Percentiles rank a stretch among this genome's conserved stretches.
phyloP scores from a whole-genome alignment of 768 basidiomycete genomes.

The Pisolithus sp. region DNA sequence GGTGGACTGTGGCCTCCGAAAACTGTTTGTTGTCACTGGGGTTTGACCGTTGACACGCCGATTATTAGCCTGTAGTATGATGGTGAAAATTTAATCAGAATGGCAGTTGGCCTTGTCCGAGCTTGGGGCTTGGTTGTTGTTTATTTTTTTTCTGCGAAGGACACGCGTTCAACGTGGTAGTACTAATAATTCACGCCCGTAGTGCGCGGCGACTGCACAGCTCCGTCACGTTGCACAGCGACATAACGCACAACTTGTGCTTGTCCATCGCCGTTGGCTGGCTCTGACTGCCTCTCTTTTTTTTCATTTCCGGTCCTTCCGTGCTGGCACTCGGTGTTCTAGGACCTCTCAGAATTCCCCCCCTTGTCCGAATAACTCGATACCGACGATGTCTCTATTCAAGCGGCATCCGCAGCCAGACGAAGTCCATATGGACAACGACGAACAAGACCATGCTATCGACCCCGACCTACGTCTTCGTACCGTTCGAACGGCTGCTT shows the following conservation, averaged over 20 bases:
- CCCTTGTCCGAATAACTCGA: conserved; percentile 11
- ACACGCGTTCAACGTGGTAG: too few relatives aligned
- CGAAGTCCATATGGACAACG: conserved; percentile 37
- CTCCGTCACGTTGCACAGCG: not conserved
- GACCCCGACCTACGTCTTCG: conserved; percentile 85
- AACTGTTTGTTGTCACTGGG: not conserved
- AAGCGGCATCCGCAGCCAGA: conserved; percentile 32
- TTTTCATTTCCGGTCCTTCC: conserved; percentile 13
- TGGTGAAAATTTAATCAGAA: too few relatives aligned
- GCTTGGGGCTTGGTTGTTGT: too few relatives aligned
- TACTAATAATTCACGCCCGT: too few relatives aligned
- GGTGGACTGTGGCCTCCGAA: too few relatives aligned
- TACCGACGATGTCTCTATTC: conserved; percentile 31
- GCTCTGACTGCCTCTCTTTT: conserved; percentile 1
- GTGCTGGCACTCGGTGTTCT: conserved; percentile 27
- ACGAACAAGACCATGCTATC: conserved; percentile 60
- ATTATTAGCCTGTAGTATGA: too few relatives aligned
- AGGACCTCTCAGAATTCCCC: conserved; percentile 11
- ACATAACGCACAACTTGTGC: not conserved
- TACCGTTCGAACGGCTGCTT: conserved; percentile 89
- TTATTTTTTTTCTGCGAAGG: too few relatives aligned
- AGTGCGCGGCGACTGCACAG: too few relatives aligned
- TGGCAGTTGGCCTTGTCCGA: too few relatives aligned
- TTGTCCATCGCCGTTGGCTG: not conserved
- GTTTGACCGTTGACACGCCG: too few relatives aligned